These are phyloP conservation scores for Paecilomyces fulvus DNA, from an alignment of 2,329 filamentous ascomycete genomes.

Conservation along the genomic window DNA sequence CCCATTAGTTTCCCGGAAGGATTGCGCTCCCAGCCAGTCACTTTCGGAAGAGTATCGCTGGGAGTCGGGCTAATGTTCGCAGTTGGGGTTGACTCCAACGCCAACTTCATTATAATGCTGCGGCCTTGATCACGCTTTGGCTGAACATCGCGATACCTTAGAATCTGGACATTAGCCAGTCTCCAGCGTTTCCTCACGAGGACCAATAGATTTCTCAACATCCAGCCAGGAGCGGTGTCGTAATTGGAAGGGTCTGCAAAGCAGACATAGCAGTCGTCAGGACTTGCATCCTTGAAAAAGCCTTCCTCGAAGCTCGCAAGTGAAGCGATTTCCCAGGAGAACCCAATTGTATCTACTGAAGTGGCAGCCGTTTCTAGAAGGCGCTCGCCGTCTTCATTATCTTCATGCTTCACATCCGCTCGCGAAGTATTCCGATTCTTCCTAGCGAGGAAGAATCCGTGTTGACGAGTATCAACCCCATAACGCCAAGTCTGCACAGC, in stretches of 20 bases:
- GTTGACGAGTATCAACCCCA: constrained; percentile 69
- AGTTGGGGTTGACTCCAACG: constrained; percentile 30
- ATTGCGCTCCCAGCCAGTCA: constrained; percentile 92
- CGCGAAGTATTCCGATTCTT: constrained; percentile 42
- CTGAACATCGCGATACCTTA: constrained; percentile 85
- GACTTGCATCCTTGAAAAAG: constrained; percentile 67
- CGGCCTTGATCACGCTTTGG: constrained; percentile 67
- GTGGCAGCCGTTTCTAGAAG: constrained; percentile 43
- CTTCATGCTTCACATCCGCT: constrained; percentile 22
- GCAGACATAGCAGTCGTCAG: constrained; percentile 71
- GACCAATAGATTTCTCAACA: constrained; percentile 78
- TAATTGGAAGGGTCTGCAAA: constrained; percentile 95
- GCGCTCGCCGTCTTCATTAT: constrained; percentile 19
- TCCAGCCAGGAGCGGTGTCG: constrained; percentile 79
- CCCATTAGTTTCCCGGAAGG: constrained; percentile 67
- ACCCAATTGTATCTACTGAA: constrained; percentile 51
- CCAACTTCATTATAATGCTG: constrained; percentile 66
- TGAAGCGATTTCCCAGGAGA: constrained; percentile 67
- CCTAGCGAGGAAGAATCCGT: constrained; percentile 94
- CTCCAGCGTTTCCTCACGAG: constrained; percentile 76
- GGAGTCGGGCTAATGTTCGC: constrained; percentile 5
- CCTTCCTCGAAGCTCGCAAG: constrained; percentile 73
- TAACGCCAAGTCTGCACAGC: constrained; percentile 82
- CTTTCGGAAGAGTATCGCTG: constrained; percentile 61
- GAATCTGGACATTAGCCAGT: constrained; percentile 66